Evolutionary conservation across 495 filamentous ascomycete species (phyloP), one percentile per base, ranked within the genome.

Genomic region (Xanthoparmelia taractica): DNA sequence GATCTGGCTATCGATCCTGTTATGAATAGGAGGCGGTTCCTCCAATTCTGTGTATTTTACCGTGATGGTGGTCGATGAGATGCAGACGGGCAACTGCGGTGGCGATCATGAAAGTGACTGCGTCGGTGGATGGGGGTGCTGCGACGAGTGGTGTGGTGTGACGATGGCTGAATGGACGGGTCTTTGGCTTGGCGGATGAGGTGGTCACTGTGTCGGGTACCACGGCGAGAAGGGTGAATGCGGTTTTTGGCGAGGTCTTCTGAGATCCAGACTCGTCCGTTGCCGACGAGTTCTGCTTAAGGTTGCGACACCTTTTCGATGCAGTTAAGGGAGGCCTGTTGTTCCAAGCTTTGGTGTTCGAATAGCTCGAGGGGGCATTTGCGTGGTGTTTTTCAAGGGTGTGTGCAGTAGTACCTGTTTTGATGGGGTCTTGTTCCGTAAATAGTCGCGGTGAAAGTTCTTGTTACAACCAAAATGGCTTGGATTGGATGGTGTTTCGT

Each of bases 181-280:
- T 47, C 43, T 47, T 25, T n/a, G 23, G 11, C 43, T 47, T 8
- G 8, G 43, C 20, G 43, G 43, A 25, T 47, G 43, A 47, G 12
- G 43, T 23, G 43, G n/a, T 33, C 5, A 50, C 40, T 25, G 58
- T 48, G 10, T 45, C 41, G 13, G 13, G 12, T 8, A 33, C 33
- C n/a, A 50, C 48, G 47, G 47, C 60, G n/a, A 45, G 33, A 18
- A 41, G 36, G n/a, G 37, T 63, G 33, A 63, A 27, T 23, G 17
- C 41, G 34, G 43, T 47, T n/a, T 25, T 25, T 10, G n/a, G n/a
- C 43, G 8, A 23, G n/a, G n/a, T 47, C n/a, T n/a, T 1, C 43
- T 23, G 43, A 47, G 43, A 47, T n/a, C 43, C 43, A 25, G n/a
- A n/a, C n/a, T n/a, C n/a, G n/a, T 25, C 23, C 43, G 8, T 10